Base-by-base conservation (phyloP, 768 basidiomycete genomes). In the Pleurotus citrinopileatus region DNA sequence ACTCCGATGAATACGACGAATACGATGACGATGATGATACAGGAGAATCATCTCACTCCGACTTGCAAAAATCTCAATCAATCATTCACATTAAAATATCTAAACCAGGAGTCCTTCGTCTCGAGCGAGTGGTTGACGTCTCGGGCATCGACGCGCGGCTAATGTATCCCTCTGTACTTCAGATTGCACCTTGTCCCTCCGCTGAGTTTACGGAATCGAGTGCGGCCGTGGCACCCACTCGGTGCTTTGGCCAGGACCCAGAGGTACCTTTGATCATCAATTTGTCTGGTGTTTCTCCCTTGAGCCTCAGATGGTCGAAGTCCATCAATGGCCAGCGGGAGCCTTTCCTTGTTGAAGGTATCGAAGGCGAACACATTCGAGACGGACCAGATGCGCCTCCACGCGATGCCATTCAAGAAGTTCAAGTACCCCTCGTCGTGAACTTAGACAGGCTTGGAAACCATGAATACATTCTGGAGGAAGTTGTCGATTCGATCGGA, bases 401-500 rank as follows among this genome's bases (percentile, higher is more conserved):
- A 48, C 63, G 54, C 36, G 54, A 57, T 38, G 63, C 67, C 3
- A 79, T 86, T 4, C 83, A 86, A 57, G 73, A 80, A 27, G 71
- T 92, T 26, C 76, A 76, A 48, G 80, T 93, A 23, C 91, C 91
- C 17, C 72, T 93, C 53, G 78, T 79, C 1, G 73, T 91, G 6
- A 72, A 86, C 3, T 71, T 89, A 54, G 79, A 82, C 55, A 67
- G 77, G 4, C 74, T 84, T 7, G 91, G 91, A 2, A 79, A 76
- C 34, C 84, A 91, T 64, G 70, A 82, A 2, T 93, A 91, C 62
- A 78, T 81, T 9, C 74, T 97, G 22, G 89, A 95, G 61, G 84
- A 86, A 60, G 80, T 98, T 22, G 80, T 81, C n/a, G 95, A 97
- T 62, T 82, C 85, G 12, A 73, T 88, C 48, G 92, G 91, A 13